Evolutionary conservation across 2,329 filamentous ascomycete species (phyloP).

Genomic region (Paracorniculantispora psalliotae): DNA sequence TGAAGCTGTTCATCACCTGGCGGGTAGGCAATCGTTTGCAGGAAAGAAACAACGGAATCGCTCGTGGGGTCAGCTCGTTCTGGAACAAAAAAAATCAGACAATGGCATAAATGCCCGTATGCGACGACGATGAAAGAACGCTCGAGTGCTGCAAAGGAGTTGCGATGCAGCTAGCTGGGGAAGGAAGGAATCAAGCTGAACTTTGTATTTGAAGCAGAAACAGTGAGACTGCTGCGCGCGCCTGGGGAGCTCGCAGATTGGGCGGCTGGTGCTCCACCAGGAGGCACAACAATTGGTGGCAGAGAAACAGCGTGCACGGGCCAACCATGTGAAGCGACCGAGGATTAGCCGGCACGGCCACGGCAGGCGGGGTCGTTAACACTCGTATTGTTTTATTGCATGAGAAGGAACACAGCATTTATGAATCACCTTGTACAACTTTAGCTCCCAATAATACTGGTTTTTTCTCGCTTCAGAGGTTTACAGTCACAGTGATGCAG

Average conservation of each 20-base stretch:
- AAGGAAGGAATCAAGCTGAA: background rate
- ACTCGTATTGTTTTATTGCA: background rate
- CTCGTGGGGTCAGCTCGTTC: background rate
- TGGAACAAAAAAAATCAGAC: background rate
- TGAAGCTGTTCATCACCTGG: conserved; percentile 12
- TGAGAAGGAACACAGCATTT: background rate
- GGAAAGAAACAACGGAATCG: background rate
- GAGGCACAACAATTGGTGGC: conserved; percentile 13
- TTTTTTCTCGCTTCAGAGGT: no score
- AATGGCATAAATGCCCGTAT: background rate
- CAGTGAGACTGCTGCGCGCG: conserved; percentile 4
- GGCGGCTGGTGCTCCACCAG: conserved; percentile 3
- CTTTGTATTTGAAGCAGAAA: conserved; percentile 3
- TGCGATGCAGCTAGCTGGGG: background rate
- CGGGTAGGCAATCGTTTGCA: background rate
- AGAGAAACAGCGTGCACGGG: conserved; percentile 5
- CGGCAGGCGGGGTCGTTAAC: background rate
- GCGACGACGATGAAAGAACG: conserved; percentile 2
- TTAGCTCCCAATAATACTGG: background rate
- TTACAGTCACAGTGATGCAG: background rate
- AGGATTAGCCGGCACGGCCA: background rate
- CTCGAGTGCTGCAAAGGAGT: background rate
- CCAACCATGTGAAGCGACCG: background rate
- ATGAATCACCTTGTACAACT: conserved; percentile 2
- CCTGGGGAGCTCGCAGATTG: background rate